Base-by-base conservation (phyloP, 495 filamentous ascomycete species). In the Lophiostoma macrostomum region DNA sequence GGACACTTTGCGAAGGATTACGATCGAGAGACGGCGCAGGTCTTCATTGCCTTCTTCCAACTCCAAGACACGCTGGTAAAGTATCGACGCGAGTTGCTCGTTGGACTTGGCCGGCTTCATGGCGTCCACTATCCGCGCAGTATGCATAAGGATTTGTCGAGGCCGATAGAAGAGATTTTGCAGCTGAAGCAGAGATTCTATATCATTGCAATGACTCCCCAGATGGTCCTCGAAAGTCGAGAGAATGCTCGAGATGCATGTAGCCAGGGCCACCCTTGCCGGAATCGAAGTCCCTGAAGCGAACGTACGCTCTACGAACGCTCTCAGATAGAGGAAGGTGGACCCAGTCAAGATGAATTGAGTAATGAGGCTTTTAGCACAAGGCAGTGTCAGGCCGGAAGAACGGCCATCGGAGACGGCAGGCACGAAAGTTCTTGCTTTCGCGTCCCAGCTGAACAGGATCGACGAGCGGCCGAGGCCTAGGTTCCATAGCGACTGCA, bases 401-500 rank as follows among this genome's bases (percentile, higher is more conserved):
- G 87, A 77, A 24, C 82, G 78, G 18, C 85, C 66, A 39, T 78
- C 65, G 3, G 76, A 60, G 6, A 81, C 58, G 6, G 72, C 70
- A 28, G 76, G 81, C 29, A 69, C 67, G 60, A 96, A 95, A 6
- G 68, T 67, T 43, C 68, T 68, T 25, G 74, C 78, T 20, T 71
- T 64, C 24, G 74, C 63, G 47, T 88, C 74, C 73, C 83, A 95
- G 1, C 65, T 65, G 67, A 94, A 96, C 39, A 96, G 78, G 8
- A 85, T 67, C 0, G 91, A 96, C 41, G 81, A 84, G 69, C 89
- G 79, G 4, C 93, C 93, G 2, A 96, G 74, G 0, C 84, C 87
- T 8, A 96, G 76, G 41, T 80, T 78, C 29, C 88, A 67, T 16
- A 96, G 69, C 19, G 81, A 84, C 38, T 79, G 64, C 28, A 84